Base-by-base conservation (phyloP, 2,329 filamentous ascomycete species). In the Pseudonectria buxi region DNA sequence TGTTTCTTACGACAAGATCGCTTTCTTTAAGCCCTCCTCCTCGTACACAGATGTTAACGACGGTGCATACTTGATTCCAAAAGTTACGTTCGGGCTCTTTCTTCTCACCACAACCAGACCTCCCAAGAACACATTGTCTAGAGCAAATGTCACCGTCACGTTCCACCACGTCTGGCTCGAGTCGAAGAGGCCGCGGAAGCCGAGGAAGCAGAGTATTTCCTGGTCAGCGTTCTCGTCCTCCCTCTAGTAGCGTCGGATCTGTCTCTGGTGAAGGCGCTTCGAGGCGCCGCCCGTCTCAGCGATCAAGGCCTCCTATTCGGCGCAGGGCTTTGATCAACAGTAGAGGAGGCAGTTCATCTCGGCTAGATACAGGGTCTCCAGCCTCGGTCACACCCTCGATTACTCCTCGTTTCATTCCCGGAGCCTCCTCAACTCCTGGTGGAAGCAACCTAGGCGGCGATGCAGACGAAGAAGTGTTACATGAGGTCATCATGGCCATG, bases 401-500 rank as follows among this genome's bases (percentile, higher is more conserved):
- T 22, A 22, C 9, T 22, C 9, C 9, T 22, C 18, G 9, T 9
- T 32, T 32, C 4, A 32, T 28, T n/a, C 6, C 15, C 32, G 24
- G 18, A 11, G 31, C 25, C 26, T 29, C 15, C 10, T 26, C 26
- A 10, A 13, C 31, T 14, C 30, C 25, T 4, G 32, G 24, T 10
- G 26, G 29, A 9, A 12, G 36, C 12, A 24, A 32, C 25, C 7
- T 18, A 29, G 44, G 34, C 15, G 33, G 7, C 13, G 30, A 36
- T 32, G 46, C 22, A 11, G 43, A 30, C 16, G 43, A 40, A 13
- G 33, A 43, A 15, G 27, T 46, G 14, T 36, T 41, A 11, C 45
- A 51, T 37, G 85, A 92, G 53, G 63, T 87, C 16, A 73, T 94
- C 39, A 86, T 94, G 78, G 85, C 86, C 1, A 66, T 95, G 15